Conservation (phyloP, 2,329 filamentous ascomycete genomes). For the Fusarium newnesense region DNA sequence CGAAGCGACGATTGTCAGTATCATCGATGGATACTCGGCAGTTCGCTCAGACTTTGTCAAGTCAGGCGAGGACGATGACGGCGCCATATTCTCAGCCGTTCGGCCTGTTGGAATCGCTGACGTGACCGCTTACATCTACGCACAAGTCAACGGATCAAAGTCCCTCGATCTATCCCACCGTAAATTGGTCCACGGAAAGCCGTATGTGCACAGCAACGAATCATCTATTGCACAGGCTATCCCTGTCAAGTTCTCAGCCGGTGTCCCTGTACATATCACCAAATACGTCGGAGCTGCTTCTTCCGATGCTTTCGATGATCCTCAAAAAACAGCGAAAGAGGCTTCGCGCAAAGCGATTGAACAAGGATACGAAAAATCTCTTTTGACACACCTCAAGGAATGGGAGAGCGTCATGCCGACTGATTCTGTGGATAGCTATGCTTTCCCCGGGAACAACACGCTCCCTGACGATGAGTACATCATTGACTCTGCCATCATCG, state of each 20-base stretch:
- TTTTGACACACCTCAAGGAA: not conserved
- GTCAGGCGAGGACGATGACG: not conserved
- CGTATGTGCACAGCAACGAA: not conserved
- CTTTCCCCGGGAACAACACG: not conserved
- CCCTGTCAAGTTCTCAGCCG: not conserved
- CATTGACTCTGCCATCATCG: not conserved
- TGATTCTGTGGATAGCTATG: slow-evolving; percentile 6
- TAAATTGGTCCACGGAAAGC: not conserved
- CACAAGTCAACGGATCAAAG: not conserved
- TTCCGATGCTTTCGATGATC: not conserved
- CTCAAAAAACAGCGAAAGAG: not conserved
- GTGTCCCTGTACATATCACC: not conserved
- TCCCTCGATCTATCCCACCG: not conserved
- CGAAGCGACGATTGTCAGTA: not conserved
- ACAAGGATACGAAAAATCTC: not conserved
- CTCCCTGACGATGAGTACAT: not conserved
- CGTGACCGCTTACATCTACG: not conserved
- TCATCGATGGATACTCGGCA: slow-evolving; percentile 4
- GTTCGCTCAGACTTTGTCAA: not conserved
- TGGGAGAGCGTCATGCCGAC: not conserved
- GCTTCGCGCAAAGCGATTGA: not conserved
- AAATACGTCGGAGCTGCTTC: not conserved
- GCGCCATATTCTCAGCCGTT: not conserved
- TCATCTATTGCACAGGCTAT: not conserved
- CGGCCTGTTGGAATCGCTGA: slow-evolving; percentile 1